Percentiles rank a stretch among this genome's conserved stretches.
phyloP scores from a whole-genome alignment of 225 moss, liverwort and hornwort species.

The Polytrichum formosum region DNA sequence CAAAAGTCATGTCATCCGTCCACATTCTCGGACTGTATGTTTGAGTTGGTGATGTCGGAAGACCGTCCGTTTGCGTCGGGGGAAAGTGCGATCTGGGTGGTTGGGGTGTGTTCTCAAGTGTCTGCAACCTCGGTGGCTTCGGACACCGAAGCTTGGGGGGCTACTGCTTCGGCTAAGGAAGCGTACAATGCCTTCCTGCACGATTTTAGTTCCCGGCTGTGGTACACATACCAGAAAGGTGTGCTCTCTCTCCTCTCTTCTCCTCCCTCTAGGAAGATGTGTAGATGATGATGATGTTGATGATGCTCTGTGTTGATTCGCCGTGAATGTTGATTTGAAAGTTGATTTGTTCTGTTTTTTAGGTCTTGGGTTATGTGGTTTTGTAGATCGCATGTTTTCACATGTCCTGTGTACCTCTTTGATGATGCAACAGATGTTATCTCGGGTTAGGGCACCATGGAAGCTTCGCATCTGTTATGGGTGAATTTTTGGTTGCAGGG shows the following conservation, averaged over 20 bases:
- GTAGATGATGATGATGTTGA: too few relatives aligned
- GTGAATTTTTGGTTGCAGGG: slow-evolving; percentile 47
- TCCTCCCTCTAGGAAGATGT: background rate
- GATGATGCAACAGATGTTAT: too few relatives aligned
- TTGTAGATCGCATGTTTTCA: too few relatives aligned
- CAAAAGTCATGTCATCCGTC: too few relatives aligned
- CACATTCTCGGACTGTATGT: too few relatives aligned
- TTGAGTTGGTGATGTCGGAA: too few relatives aligned
- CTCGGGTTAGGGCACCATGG: background rate
- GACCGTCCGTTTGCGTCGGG: slow-evolving; percentile 27
- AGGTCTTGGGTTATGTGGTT: background rate
- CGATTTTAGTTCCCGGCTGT: slow-evolving; percentile 88
- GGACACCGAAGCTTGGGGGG: slow-evolving; percentile 59
- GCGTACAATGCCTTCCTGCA: slow-evolving; percentile 45
- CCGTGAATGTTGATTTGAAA: background rate
- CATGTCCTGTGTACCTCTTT: too few relatives aligned
- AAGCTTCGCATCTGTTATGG: background rate
- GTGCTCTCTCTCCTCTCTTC: background rate
- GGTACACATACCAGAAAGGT: slow-evolving; percentile 94
- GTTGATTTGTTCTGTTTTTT: background rate
- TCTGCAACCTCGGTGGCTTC: slow-evolving; percentile 17
- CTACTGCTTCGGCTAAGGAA: slow-evolving; percentile 44
- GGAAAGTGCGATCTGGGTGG: slow-evolving; percentile 86
- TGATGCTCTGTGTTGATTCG: background rate
- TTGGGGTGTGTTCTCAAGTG: slow-evolving; percentile 82